phyloP scores from a whole-genome alignment of 176 grass and related monocot genomes.

The Ampelocalamus luodianensis region DNA sequence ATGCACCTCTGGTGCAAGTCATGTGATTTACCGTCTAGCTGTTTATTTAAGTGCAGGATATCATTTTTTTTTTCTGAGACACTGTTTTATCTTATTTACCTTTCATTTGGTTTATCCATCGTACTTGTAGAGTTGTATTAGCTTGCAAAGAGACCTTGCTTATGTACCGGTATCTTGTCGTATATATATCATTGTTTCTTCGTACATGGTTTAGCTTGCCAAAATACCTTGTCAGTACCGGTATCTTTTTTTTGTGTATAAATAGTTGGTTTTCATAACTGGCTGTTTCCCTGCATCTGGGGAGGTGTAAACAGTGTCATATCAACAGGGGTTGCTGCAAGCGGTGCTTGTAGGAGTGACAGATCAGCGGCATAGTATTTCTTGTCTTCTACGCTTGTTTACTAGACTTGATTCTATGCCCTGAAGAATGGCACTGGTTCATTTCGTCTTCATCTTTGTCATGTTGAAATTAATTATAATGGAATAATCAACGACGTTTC shows the following conservation, averaged over 20 bases:
- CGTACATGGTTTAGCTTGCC: background rate
- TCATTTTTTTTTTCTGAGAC: too few relatives aligned
- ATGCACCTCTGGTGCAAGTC: background rate
- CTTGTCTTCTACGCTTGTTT: background rate
- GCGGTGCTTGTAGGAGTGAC: background rate
- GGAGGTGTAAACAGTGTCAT: background rate
- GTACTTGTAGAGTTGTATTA: slow-evolving; percentile 9
- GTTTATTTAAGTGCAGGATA: background rate
- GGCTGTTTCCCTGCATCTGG: background rate
- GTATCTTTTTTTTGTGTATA: background rate
- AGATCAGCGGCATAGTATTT: background rate
- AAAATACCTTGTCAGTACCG: background rate
- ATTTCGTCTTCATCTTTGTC: background rate
- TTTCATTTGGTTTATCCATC: slow-evolving; percentile 20
- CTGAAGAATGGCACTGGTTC: background rate
- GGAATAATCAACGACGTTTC: background rate
- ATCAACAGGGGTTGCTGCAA: background rate
- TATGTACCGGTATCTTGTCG: background rate
- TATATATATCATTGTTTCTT: slow-evolving; percentile 2
- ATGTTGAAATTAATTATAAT: background rate
- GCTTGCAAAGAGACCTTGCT: background rate
- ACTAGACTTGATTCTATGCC: background rate
- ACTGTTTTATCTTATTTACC: too few relatives aligned
- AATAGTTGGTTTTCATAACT: background rate
- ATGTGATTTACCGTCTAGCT: slow-evolving; percentile 27